Evolutionary conservation across 2,329 filamentous ascomycete species (phyloP).

Genomic region (Rutstroemia sydowiana): DNA sequence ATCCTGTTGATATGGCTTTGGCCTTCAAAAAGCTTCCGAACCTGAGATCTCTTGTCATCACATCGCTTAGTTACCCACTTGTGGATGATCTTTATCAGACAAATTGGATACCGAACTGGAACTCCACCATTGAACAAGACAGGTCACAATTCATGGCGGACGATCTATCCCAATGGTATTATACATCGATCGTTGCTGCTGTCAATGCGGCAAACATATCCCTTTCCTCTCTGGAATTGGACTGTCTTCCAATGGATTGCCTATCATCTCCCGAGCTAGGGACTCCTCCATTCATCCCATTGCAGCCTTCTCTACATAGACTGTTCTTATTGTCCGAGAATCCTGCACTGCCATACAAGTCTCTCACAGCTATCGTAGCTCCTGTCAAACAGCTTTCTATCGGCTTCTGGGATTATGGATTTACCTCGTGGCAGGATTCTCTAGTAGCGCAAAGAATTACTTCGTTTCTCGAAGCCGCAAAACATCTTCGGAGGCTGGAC

Average conservation of each 20-base stretch:
- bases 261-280: conserved; percentile 1
- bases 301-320: conserved; percentile 4
- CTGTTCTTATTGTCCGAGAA: neutral
- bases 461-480: neutral
- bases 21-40: conserved; percentile 1
- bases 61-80: conserved; percentile 3
- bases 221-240: conserved; percentile 1
- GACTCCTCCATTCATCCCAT: neutral
- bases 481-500: neutral
- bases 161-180: conserved; percentile 10
- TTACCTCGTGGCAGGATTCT: conserved; percentile 2
- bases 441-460: conserved; percentile 2
- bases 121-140: conserved; percentile 2
- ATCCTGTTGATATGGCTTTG: neutral
- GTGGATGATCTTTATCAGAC: conserved; percentile 1
- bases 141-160: conserved; percentile 7
- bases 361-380: neutral
- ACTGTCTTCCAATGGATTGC: conserved; percentile 7
- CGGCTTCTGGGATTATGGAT: conserved; percentile 9
- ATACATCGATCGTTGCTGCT: conserved; percentile 5
- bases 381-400: conserved; percentile 1
- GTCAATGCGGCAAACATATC: neutral
- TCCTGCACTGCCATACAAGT: conserved; percentile 2
- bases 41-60: neutral
- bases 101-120: conserved; percentile 5